Percentiles rank a stretch among this genome's conserved stretches.
Conservation (phyloP, 2,329 filamentous ascomycete genomes). For the Tolypocladium amazonense region DNA sequence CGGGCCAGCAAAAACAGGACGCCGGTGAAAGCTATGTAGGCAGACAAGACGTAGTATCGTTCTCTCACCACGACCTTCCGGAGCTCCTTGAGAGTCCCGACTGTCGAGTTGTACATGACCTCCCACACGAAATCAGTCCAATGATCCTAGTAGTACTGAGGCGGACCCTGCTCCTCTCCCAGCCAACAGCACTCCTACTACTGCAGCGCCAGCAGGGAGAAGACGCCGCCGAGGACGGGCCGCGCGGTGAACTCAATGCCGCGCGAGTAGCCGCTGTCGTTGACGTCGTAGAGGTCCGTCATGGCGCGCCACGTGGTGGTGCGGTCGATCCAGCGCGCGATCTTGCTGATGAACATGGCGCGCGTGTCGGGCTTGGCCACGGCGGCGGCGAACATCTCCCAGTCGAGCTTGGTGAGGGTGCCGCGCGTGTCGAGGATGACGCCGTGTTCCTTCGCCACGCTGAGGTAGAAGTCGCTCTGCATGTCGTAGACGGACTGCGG, state of each 20-base stretch:
- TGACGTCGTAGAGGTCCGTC: constrained; percentile 68
- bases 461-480: constrained; percentile 67
- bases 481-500: constrained; percentile 64
- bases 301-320: constrained; percentile 61
- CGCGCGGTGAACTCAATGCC: constrained; percentile 63
- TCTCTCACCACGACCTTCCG: too few species aligned
- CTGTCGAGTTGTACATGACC: neutral
- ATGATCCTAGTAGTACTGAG: neutral
- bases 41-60: neutral
- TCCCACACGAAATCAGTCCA: too few species aligned
- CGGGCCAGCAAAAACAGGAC: neutral
- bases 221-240: constrained; percentile 72
- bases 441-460: constrained; percentile 64
- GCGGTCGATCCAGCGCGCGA: constrained; percentile 66
- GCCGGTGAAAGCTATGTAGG: neutral
- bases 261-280: constrained; percentile 50
- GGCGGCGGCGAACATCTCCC: constrained; percentile 78
- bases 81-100: neutral
- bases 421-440: constrained; percentile 74
- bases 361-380: constrained; percentile 52
- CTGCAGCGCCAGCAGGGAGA: constrained; percentile 60
- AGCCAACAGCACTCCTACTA: neutral
- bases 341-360: constrained; percentile 53
- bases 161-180: neutral
- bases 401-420: constrained; percentile 76